Base-by-base conservation (phyloP, 352 stramenopile genomes). In the Phytophthora pinifolia region DNA sequence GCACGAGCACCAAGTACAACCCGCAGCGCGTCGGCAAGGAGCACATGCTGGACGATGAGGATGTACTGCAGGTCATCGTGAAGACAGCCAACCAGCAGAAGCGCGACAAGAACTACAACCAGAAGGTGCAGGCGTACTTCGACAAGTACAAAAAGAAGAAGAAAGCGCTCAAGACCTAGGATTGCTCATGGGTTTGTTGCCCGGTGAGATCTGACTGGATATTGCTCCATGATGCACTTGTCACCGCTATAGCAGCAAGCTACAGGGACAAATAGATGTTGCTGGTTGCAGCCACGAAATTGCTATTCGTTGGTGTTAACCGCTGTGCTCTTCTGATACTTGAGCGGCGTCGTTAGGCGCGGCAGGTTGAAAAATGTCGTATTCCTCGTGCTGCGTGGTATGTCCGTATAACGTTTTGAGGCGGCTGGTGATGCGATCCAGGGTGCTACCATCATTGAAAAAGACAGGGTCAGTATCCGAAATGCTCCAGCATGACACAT, bases 21-120 rank as follows among this genome's bases (percentile, higher is more conserved):
- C 97, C 97, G 8, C 97, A 99, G 78, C 89, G 95, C 49, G 83
- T 94, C 32, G 97, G 97, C 46, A 88, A 99, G 41, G 86, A 90
- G 45, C 98, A 99, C 66, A 74, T 87, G 13, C 72, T 99, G 9
- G 66, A 95, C 30, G 98, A 99, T 75, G 96, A 99, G 79, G 98
- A 99, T 73, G 97, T 99, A 18, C 67, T 99, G 41, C 94, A 98
- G 62, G 96, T 99, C 54, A 96, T 99, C 15, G 96, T 97, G 31
- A 98, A 99, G 73, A 99, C 97, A 2, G 96, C 98, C 25, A 98
- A 96, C 59, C 96, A 99, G 72, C 92, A 99, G 70, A 98, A 98
- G 74, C 88, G 92, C 55, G 94, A 98, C 79, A 98, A 98, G 70
- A 97, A 98, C 69, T 99, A 99, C 78, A 90, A 95, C 56, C 74